A percentile compares a stretch with the other conserved stretches of the same genome.
These are phyloP conservation scores for Vitis hybrid DNA, from an alignment of 177 flowering plant species.

Conservation along the genomic window DNA sequence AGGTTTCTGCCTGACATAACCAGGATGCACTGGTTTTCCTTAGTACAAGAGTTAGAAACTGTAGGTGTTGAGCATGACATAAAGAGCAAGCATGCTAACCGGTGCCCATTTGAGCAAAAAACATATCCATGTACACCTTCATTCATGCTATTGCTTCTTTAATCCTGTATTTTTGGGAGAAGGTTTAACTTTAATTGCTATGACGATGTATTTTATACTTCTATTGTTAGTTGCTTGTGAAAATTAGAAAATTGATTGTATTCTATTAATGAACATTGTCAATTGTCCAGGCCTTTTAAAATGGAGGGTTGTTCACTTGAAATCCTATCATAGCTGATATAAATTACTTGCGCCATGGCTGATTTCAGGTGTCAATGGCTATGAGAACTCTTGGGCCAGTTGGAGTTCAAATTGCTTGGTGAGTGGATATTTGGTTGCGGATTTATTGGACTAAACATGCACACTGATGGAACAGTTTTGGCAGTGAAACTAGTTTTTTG, in stretches of 20 bases:
- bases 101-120: background rate
- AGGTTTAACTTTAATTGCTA: background rate
- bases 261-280: background rate
- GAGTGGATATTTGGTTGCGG: constrained; percentile 15
- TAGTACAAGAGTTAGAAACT: too few species aligned
- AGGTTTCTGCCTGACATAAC: too few species aligned
- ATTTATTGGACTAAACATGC: background rate
- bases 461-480: background rate
- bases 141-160: background rate
- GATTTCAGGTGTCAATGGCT: constrained; percentile 90
- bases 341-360: constrained; percentile 4
- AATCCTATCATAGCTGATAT: too few species aligned
- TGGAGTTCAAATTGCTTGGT: constrained; percentile 93
- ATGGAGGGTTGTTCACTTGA: too few species aligned
- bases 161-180: background rate
- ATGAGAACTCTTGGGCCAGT: constrained; percentile 75
- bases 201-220: background rate
- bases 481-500: background rate
- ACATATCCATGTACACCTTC: background rate
- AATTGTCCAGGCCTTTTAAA: background rate
- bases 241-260: background rate
- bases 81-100: too few species aligned
- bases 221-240: background rate
- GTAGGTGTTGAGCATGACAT: too few species aligned
- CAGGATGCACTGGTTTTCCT: too few species aligned